phyloP scores from a whole-genome alignment of 495 filamentous ascomycete genomes.

The Lasiosphaeriaceae sp. region DNA sequence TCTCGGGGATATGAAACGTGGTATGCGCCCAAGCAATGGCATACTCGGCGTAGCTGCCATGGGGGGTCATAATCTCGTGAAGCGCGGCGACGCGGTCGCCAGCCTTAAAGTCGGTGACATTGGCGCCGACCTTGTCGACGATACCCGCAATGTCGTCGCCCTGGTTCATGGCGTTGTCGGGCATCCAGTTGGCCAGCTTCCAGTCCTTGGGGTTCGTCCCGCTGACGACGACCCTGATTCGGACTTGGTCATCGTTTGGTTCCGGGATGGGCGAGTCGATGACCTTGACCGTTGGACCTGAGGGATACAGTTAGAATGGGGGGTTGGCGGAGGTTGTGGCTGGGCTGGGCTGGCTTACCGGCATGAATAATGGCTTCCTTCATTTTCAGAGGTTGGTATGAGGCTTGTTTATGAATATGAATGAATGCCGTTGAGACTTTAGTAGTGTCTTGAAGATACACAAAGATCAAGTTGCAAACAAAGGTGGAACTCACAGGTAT shows the following conservation, averaged over 20 bases:
- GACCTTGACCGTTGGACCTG: constrained; percentile 52
- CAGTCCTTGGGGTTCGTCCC: constrained; percentile 81
- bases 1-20: constrained; percentile 64
- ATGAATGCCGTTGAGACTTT: no score
- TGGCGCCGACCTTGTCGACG: constrained; percentile 56
- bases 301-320: neutral
- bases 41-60: constrained; percentile 71
- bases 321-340: no score
- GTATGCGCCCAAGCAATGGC: constrained; percentile 61
- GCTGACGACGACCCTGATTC: constrained; percentile 65
- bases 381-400: constrained; percentile 40
- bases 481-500: no score
- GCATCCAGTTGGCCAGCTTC: constrained; percentile 43
- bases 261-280: constrained; percentile 59
- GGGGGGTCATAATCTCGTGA: constrained; percentile 50
- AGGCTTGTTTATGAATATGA: no score
- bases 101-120: constrained; percentile 57
- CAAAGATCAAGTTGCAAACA: no score
- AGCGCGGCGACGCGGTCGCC: constrained; percentile 72
- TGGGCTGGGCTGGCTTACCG: constrained; percentile 18
- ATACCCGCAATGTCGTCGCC: constrained; percentile 74
- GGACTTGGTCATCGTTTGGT: constrained; percentile 57
- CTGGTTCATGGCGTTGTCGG: constrained; percentile 37
- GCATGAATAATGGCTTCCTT: constrained; percentile 60
- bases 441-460: no score